Conservation (phyloP, 1,139 yeast genomes). For the Candida smagusa region DNA sequence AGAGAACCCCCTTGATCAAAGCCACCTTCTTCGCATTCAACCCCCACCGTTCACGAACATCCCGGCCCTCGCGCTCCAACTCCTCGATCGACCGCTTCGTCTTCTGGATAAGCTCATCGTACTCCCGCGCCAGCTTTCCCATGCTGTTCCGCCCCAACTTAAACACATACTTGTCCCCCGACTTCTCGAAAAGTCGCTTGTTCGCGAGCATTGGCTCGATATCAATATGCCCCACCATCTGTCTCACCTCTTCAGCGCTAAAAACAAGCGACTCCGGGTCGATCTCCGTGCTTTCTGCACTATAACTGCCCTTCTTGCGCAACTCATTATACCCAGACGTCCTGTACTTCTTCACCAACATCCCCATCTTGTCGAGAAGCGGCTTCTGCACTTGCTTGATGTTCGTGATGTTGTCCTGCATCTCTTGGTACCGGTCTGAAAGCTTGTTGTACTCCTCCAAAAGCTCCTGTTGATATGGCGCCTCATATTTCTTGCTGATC, state of each 20-base stretch:
- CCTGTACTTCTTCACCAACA: conserved; percentile 24
- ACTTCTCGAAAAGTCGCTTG: conserved; percentile 20
- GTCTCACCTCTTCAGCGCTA: conserved; percentile 9
- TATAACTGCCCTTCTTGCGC: conserved; percentile 1
- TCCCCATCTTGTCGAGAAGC: conserved; percentile 32
- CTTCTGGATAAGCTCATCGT: conserved; percentile 28
- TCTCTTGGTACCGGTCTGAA: conserved; percentile 13
- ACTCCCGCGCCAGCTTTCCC: conserved; percentile 25
- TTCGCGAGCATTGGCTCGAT: conserved; percentile 4
- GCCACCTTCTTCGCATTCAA: conserved; percentile 33
- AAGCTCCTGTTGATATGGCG: conserved; percentile 19
- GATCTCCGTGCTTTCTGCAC: conserved; percentile 6
- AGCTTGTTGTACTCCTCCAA: conserved; percentile 20
- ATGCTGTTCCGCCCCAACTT: conserved; percentile 9
- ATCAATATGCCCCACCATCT: conserved; percentile 7
- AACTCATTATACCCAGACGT: conserved; percentile 11
- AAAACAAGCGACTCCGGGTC: conserved; percentile 8
- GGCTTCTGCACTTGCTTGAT: conserved; percentile 35
- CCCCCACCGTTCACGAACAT: conserved; percentile 35
- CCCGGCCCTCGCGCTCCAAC: conserved; percentile 28
- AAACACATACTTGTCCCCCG: conserved; percentile 22
- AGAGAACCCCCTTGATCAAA: conserved; percentile 16
- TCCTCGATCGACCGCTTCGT: conserved; percentile 25
- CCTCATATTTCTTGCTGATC: conserved; percentile 15
- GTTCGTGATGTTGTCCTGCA: conserved; percentile 23